Evolutionary conservation across 768 basidiomycete genomes (phyloP).

Genomic region (Mycena capillaripes): DNA sequence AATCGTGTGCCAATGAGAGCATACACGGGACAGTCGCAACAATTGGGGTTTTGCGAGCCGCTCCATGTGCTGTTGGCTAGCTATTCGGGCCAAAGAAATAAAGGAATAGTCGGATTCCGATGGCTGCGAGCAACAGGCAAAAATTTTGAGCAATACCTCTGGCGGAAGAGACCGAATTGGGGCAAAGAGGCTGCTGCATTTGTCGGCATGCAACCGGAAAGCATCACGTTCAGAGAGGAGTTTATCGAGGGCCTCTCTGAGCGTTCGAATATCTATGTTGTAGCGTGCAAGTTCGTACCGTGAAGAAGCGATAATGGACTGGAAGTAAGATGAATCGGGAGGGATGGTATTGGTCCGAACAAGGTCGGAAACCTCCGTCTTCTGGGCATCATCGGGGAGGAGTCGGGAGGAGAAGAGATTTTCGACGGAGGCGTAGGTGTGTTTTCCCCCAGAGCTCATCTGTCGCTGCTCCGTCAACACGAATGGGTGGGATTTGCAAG

Average conservation of each 20-base stretch:
- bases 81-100: neutral
- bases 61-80: constrained; percentile 8
- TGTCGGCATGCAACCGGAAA: neutral
- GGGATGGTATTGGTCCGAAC: constrained; percentile 9
- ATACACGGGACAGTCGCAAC: constrained; percentile 7
- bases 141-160: constrained; percentile 21
- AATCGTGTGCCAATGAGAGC: constrained; percentile 1
- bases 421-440: neutral
- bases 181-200: constrained; percentile 13
- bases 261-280: constrained; percentile 9
- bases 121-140: too few species aligned
- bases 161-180: constrained; percentile 21
- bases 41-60: constrained; percentile 9
- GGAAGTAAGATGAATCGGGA: neutral
- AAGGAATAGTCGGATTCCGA: neutral
- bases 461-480: neutral
- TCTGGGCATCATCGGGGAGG: neutral
- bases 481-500: neutral
- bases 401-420: constrained; percentile 1
- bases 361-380: neutral
- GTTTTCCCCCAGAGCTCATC: neutral
- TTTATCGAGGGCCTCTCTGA: neutral
- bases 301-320: neutral
- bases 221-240: constrained; percentile 6
- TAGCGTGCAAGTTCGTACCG: neutral